phyloP scores from a whole-genome alignment of 768 basidiomycete genomes.

The Russula brevipes region DNA sequence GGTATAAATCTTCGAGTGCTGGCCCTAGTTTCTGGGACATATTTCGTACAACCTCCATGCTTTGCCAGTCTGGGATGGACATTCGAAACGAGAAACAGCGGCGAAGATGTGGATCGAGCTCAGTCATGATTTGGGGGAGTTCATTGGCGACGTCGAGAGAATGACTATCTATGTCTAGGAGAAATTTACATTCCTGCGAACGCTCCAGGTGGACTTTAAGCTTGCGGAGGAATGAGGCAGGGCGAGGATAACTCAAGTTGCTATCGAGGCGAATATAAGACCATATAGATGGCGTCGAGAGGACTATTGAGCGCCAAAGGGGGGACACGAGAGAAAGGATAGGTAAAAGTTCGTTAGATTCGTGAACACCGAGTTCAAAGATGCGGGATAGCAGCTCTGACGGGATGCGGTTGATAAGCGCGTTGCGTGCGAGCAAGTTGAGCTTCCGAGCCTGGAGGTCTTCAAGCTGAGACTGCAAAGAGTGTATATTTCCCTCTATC shows the following conservation, averaged over 20 bases:
- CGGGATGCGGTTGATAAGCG: constrained; percentile 30
- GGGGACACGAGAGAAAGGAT: constrained; percentile 29
- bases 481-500: constrained; percentile 28
- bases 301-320: constrained; percentile 29
- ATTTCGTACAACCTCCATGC: constrained; percentile 29
- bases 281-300: constrained; percentile 31
- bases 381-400: constrained; percentile 32
- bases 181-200: constrained; percentile 30
- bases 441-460: constrained; percentile 26
- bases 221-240: constrained; percentile 29
- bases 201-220: constrained; percentile 28
- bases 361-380: constrained; percentile 32
- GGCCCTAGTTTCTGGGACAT: constrained; percentile 27
- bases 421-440: constrained; percentile 27
- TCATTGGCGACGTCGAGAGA: constrained; percentile 27
- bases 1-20: constrained; percentile 29
- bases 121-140: constrained; percentile 27
- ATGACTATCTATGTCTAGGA: constrained; percentile 30
- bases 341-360: constrained; percentile 26
- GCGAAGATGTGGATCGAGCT: constrained; percentile 29
- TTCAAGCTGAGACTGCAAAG: constrained; percentile 28
- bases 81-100: constrained; percentile 32
- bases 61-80: constrained; percentile 30
- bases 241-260: constrained; percentile 28
- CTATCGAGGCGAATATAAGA: constrained; percentile 31